phyloP scores from a whole-genome alignment of 805 yeast genomes.

The Ogataea paradorogensis region DNA sequence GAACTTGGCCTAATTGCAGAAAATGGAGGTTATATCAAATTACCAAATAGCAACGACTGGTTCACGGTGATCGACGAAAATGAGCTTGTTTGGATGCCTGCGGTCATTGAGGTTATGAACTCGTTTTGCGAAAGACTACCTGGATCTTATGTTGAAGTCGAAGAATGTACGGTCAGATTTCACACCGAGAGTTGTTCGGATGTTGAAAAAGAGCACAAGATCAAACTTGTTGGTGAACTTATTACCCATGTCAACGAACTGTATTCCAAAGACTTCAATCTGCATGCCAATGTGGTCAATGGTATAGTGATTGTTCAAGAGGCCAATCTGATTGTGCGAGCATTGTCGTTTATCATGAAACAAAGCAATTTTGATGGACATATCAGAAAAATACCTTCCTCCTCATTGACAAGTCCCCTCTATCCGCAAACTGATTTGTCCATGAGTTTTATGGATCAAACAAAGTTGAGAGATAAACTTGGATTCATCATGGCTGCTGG shows the following conservation, averaged over 20 bases:
- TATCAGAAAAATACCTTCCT: conserved; percentile 20
- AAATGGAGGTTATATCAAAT: conserved; percentile 76
- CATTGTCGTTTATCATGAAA: conserved; percentile 51
- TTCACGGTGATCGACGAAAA: conserved; percentile 55
- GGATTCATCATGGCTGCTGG: conserved; percentile 59
- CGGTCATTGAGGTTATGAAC: conserved; percentile 51
- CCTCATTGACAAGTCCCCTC: conserved; percentile 21
- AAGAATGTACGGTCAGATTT: conserved; percentile 74
- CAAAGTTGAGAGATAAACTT: conserved; percentile 19
- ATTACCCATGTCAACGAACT: conserved; percentile 81
- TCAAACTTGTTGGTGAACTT: conserved; percentile 74
- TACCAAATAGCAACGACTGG: conserved; percentile 56
- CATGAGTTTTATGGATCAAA: conserved; percentile 11
- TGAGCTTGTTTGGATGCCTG: conserved; percentile 56
- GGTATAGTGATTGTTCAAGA: conserved; percentile 72
- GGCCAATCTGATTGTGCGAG: conserved; percentile 52
- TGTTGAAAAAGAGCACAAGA: conserved; percentile 58
- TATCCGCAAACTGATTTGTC: conserved; percentile 14
- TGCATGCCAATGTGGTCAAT: conserved; percentile 76
- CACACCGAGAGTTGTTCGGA: conserved; percentile 69
- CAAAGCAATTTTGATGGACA: conserved; percentile 22
- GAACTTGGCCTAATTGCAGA: conserved; percentile 85
- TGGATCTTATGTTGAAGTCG: conserved; percentile 67
- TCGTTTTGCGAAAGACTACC: conserved; percentile 75
- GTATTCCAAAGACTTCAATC: conserved; percentile 50